Base-by-base conservation (phyloP, 495 filamentous ascomycete species). In the Trichodelitschia bisporula region DNA sequence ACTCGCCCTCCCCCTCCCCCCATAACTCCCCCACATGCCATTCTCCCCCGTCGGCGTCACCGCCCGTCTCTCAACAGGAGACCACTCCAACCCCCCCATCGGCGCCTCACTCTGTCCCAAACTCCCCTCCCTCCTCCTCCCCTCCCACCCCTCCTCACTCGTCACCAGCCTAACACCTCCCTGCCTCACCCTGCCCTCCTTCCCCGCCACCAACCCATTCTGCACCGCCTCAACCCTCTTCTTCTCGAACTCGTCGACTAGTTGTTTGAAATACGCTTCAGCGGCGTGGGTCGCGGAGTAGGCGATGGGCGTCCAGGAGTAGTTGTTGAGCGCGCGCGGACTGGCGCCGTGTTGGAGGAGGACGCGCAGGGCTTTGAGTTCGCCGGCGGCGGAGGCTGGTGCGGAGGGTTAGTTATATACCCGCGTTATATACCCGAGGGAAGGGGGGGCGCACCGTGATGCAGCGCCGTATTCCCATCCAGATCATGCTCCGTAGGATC, bases 381-480 rank as follows among this genome's bases (percentile, higher is more conserved):
- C 65, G 10, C 78, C 77, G 40, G 72, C 57, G 3, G 64, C 64
- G 25, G 53, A 57, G n/a, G n/a, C n/a, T n/a, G n/a, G n/a, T n/a
- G n/a, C n/a, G n/a, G n/a, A n/a, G n/a, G n/a, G n/a, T n/a, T n/a
- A n/a, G n/a, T n/a, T n/a, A n/a, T n/a, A n/a, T n/a, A n/a, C n/a
- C n/a, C n/a, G n/a, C n/a, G n/a, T n/a, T n/a, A n/a, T n/a, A n/a
- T n/a, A n/a, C n/a, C n/a, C n/a, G n/a, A n/a, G n/a, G n/a, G n/a
- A n/a, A n/a, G n/a, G n/a, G n/a, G n/a, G n/a, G n/a, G n/a, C n/a
- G n/a, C 21, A 5, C 66, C 65, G 41, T 66, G 57, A 35, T 89
- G 78, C 32, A 86, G 57, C 9, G 76, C 67, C 14, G 75, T 83
- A 42, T 83, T 82, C 8, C 77, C 77, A 14, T 66, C 56, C 8